Percentiles rank a stretch among this genome's conserved stretches.
Conservation (phyloP, 2,329 filamentous ascomycete species). For the Cadophora sp. region DNA sequence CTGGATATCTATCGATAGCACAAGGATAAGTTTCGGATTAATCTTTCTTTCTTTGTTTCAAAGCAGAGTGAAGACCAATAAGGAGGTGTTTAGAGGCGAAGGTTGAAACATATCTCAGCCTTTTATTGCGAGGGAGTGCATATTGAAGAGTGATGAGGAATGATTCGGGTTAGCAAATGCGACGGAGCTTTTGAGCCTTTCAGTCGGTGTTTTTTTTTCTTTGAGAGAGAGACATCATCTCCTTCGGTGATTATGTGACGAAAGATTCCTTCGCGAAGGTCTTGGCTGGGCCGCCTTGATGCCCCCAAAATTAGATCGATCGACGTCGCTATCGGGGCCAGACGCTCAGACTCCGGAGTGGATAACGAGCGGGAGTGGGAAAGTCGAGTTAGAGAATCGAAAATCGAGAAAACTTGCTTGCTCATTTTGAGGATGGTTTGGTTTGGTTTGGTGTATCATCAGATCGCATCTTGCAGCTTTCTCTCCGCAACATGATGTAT, state of each 20-base stretch:
- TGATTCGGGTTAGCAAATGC: slow-evolving; percentile 1
- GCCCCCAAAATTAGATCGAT: slow-evolving; percentile 24
- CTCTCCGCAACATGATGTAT: not conserved
- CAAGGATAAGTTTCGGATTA: not conserved
- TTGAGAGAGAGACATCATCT: slow-evolving; percentile 9
- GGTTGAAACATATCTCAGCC: slow-evolving; percentile 15
- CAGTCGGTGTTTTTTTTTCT: slow-evolving; percentile 9
- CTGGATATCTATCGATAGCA: slow-evolving; percentile 19
- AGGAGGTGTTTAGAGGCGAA: not conserved
- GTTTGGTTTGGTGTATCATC: not conserved
- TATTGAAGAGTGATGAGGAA: too few species aligned
- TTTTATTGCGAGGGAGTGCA: not conserved
- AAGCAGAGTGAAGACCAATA: slow-evolving; percentile 16
- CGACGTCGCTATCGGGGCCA: slow-evolving; percentile 7
- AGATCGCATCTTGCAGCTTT: not conserved
- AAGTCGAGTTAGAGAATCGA: not conserved
- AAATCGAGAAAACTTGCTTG: slow-evolving; percentile 6
- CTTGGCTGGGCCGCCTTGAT: not conserved
- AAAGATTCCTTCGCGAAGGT: slow-evolving; percentile 13
- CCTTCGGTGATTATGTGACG: slow-evolving; percentile 25
- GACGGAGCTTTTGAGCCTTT: not conserved
- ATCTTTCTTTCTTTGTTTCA: slow-evolving; percentile 13
- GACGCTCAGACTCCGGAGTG: slow-evolving; percentile 8
- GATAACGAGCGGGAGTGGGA: not conserved
- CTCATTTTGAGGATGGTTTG: slow-evolving; percentile 10